A percentile compares a stretch with the other conserved stretches of the same genome.
These are phyloP conservation scores for Nannochloropsis oceanica DNA, from an alignment of 108 stramenopile species.

Conservation along the genomic window DNA sequence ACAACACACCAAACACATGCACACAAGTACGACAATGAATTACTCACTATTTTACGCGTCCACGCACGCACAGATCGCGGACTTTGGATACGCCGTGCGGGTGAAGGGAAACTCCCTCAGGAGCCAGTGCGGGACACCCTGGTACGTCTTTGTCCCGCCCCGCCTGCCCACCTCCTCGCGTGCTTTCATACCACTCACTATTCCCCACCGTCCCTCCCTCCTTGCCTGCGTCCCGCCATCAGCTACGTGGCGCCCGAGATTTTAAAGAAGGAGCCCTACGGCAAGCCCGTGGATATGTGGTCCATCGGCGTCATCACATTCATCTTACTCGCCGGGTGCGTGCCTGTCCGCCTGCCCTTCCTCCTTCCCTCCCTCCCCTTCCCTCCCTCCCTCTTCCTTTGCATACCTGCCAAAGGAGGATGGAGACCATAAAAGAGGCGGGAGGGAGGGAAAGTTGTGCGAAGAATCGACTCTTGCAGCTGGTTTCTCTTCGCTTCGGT, in stretches of 20 bases:
- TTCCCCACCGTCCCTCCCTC: neutral
- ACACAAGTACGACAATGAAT: no score
- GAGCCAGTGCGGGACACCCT: conserved; percentile 79
- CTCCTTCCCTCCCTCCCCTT: neutral
- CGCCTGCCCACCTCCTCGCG: neutral
- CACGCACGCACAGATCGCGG: conserved; percentile 66
- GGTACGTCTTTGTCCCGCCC: conserved; percentile 22
- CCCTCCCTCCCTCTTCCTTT: neutral
- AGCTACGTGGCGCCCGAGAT: conserved; percentile 93
- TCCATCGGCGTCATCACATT: conserved; percentile 79
- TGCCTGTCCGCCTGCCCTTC: neutral
- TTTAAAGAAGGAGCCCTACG: conserved; percentile 67
- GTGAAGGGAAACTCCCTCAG: conserved; percentile 50
- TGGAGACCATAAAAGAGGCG: no score
- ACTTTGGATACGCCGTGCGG: conserved; percentile 87
- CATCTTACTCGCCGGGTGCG: conserved; percentile 56
- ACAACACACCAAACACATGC: no score
- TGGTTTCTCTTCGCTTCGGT: no score
- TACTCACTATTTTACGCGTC: no score
- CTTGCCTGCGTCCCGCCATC: neutral
- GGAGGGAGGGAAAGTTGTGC: no score
- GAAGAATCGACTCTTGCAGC: neutral
- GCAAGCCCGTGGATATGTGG: conserved; percentile 78
- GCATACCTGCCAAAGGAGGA: no score
- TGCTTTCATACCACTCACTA: neutral